Base-by-base conservation (phyloP, 306 rosid species). In the Sophora flavescens region DNA sequence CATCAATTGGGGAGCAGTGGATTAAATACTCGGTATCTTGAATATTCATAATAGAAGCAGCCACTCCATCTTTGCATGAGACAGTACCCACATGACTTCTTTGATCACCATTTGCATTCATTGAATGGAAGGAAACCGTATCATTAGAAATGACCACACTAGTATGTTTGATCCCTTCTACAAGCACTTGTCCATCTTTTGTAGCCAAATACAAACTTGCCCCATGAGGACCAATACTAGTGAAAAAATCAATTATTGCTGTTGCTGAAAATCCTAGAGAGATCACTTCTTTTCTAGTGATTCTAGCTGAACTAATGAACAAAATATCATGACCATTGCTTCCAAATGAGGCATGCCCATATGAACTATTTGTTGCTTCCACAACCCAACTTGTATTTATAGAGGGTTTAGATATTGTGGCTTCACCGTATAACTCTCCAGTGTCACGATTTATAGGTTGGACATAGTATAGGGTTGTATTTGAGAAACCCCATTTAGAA, bases 391-490 rank as follows among this genome's bases (percentile, higher is more conserved):
- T 82, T 28, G 65, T 13, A 18, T 78, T 68, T 9, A 44, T 64
- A 69, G 41, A 62, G 22, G 80, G n/a, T 6, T 77, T 16, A 15
- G 33, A 54, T 51, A 62, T 48, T 69, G 22, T 30, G 51, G 88
- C 85, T 63, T 82, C 63, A 18, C 90, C 88, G 51, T 80, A 75
- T 53, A 84, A 63, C 26, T 67, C 50, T 63, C 90, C 93, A 58
- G 66, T 84, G 44, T 67, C 79, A 62, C 42, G 60, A 54, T 84
- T 73, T 38, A 83, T 89, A 6, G 22, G 78, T 10, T 86, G 87
- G 4, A 78, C 45, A 44, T 80, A 74, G 26, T 81, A 84, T 41
- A 9, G 10, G 59, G 56, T 60, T 72, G n/a, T 61, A 41, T 59
- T 35, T 50, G 78, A 72, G 62, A 32, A 26, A 50, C 56, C 39